phyloP scores from a whole-genome alignment of 345 rosid genomes.

The Rhodamnia rubescens region DNA sequence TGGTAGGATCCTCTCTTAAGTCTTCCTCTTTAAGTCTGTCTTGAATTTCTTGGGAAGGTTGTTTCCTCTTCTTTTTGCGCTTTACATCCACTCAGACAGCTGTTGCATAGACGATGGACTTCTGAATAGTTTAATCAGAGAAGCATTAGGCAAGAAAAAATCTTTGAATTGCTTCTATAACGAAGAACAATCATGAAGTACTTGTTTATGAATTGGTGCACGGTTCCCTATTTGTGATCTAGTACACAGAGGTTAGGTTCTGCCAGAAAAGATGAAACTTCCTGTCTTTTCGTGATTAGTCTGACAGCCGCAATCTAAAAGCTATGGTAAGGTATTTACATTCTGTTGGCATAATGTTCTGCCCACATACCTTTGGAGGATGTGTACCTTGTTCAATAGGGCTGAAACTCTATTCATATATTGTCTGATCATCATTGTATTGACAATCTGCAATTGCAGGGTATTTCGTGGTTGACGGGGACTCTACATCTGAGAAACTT shows the following conservation, averaged over 20 bases:
- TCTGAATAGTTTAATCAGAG: neutral
- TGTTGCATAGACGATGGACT: neutral
- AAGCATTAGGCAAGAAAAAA: neutral
- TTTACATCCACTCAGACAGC: neutral
- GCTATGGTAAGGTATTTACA: neutral
- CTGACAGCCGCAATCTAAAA: neutral
- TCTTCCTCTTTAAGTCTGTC: neutral
- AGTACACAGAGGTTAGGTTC: neutral
- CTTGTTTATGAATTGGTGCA: neutral
- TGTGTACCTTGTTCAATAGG: neutral
- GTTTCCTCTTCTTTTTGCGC: neutral
- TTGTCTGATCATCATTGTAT: neutral
- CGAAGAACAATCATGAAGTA: neutral
- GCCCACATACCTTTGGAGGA: neutral
- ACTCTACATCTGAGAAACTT: conserved; percentile 59
- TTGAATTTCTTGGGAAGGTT: neutral
- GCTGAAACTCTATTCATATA: neutral
- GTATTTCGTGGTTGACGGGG: conserved; percentile 67
- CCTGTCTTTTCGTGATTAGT: neutral
- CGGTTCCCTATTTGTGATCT: neutral
- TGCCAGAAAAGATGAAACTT: neutral
- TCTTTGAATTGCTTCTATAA: neutral
- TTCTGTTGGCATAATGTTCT: neutral
- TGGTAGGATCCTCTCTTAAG: neutral
- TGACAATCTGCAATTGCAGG: conserved; percentile 25